Base-by-base conservation (phyloP, 23 red algal genomes). In the Agarophyton chilense region DNA sequence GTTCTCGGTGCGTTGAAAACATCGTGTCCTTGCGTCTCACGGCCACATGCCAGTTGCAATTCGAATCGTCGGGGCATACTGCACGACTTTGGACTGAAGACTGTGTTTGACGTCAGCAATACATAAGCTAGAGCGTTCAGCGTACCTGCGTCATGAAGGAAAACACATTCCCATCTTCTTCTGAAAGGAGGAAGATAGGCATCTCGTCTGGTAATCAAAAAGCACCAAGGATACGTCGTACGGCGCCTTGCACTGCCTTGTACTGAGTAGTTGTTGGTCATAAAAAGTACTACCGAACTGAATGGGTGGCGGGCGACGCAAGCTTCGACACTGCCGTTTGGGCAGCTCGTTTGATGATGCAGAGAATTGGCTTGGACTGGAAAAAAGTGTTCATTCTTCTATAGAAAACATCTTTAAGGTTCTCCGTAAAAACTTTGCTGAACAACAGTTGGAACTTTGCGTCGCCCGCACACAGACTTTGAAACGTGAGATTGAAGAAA, bases 371-470 rank as follows among this genome's bases (percentile, higher is more conserved):
- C 64, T 41, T 42, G 64, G 64, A 70, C 38, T 70, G 34, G 38
- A 29, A 40, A 29, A 70, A 22, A 33, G 64, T 36, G 64, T 70
- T 42, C 6, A 18, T 42, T 42, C 64, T 40, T 40, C 33, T 17
- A 42, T 39, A 42, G 34, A 26, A 42, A 40, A 70, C 19, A 41
- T 22, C 38, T 42, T 70, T 18, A 70, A 40, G 64, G 38, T 36
- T 70, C 38, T 19, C 21, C 7, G 18, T 18, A 10, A 33, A 70
- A 70, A 70, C 64, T 40, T 70, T 70, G 64, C 64, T 22, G 64
- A 70, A 40, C 64, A 70, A 70, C 64, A 70, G 64, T 70, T 70
- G 64, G 64, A 70, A 70, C 64, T 70, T 22, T 70, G 64, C 64
- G 64, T 70, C 64, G 64, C 64, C 64, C 64, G 64, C 64, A 70